Percentiles rank a stretch among this genome's conserved stretches.
phyloP scores from a whole-genome alignment of 306 rosid species.

The Coriaria nepalensis region DNA sequence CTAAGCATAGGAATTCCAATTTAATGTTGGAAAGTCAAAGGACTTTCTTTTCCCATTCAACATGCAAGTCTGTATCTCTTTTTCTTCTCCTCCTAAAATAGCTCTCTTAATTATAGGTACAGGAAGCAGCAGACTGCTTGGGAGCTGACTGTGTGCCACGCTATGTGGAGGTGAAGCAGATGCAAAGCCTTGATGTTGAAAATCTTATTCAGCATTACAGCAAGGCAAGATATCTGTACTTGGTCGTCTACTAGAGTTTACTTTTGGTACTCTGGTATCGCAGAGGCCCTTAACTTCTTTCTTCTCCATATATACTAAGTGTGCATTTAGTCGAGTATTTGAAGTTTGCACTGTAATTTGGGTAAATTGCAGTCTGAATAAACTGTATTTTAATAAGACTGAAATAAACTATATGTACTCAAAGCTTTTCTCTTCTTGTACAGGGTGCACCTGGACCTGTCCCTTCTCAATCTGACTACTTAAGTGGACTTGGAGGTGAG shows the following conservation, averaged over 20 bases:
- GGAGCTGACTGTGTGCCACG: conserved; percentile 88
- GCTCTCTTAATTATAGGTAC: conserved; percentile 40
- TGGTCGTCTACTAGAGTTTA: not conserved
- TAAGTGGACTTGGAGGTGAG: conserved; percentile 34
- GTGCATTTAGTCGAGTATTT: not conserved
- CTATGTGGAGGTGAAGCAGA: conserved; percentile 67
- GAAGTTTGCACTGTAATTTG: not conserved
- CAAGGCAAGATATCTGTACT: conserved; percentile 36
- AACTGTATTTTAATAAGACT: not conserved
- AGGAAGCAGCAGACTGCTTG: conserved; percentile 94
- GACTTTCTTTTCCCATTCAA: too few species aligned
- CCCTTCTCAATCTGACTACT: conserved; percentile 41
- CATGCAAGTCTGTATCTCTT: too few species aligned
- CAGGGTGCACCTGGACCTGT: conserved; percentile 28
- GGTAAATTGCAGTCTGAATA: not conserved
- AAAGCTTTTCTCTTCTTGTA: conserved; percentile 8
- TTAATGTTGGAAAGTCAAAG: not conserved
- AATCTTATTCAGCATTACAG: conserved; percentile 30
- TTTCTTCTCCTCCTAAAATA: not conserved
- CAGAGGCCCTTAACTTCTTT: not conserved
- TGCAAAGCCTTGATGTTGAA: conserved; percentile 40
- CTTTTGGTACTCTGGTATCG: not conserved
- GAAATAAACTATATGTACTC: not conserved
- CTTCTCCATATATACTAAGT: not conserved
- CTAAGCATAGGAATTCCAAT: too few species aligned